phyloP scores from a whole-genome alignment of 2,329 filamentous ascomycete species.

The Didymella exigua region DNA sequence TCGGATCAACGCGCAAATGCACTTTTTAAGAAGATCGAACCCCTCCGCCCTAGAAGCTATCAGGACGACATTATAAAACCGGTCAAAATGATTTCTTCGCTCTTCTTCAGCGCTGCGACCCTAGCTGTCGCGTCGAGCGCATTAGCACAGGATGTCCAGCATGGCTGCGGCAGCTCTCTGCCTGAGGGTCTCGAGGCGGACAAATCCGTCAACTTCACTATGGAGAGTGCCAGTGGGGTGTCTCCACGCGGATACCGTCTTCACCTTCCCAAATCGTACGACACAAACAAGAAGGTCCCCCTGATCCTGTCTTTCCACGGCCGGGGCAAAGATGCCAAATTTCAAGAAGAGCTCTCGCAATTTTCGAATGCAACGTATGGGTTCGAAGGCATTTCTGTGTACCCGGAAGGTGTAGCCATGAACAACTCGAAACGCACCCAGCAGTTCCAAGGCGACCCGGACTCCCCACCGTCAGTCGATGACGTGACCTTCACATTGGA shows the following conservation, averaged over 20 bases:
- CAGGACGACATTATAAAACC: not conserved
- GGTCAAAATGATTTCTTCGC: not conserved
- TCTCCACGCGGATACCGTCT: constrained; percentile 45
- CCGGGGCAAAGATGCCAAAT: constrained; percentile 43
- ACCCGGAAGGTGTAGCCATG: constrained; percentile 49
- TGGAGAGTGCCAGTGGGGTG: constrained; percentile 37
- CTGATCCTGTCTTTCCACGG: constrained; percentile 59
- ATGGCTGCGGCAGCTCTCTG: constrained; percentile 21
- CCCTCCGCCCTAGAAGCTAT: not conserved
- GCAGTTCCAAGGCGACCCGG: constrained; percentile 54
- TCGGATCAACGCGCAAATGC: constrained; percentile 1
- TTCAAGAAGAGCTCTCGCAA: constrained; percentile 52
- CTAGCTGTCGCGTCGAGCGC: not conserved
- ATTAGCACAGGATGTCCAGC: constrained; percentile 7
- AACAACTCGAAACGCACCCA: constrained; percentile 24
- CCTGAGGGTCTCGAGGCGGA: constrained; percentile 29
- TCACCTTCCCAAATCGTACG: constrained; percentile 50
- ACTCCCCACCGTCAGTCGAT: constrained; percentile 45
- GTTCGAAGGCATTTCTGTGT: constrained; percentile 53
- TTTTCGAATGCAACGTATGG: constrained; percentile 55
- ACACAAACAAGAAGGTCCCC: constrained; percentile 44
- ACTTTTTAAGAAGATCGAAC: constrained; percentile 4
- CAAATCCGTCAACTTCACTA: constrained; percentile 31
- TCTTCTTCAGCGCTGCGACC: not conserved
- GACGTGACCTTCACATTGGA: constrained; percentile 55